Percentiles rank a stretch among this genome's conserved stretches.
phyloP scores from a whole-genome alignment of 768 basidiomycete genomes.

The Cystobasidium onofrii region DNA sequence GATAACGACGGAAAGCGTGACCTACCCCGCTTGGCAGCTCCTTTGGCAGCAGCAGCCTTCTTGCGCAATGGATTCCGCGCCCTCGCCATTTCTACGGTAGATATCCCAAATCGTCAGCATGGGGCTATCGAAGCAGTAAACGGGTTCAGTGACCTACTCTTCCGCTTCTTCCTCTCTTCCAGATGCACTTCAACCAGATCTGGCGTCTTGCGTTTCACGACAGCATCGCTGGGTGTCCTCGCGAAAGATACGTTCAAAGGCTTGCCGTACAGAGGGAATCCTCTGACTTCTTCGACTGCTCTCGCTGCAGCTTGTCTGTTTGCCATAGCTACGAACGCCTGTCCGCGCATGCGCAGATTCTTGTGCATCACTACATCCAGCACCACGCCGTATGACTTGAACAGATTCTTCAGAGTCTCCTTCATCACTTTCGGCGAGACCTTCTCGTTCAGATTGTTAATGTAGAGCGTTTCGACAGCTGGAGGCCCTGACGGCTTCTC shows the following conservation, averaged over 20 bases:
- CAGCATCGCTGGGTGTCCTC: slow-evolving; percentile 74
- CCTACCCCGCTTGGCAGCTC: slow-evolving; percentile 66
- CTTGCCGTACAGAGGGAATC: slow-evolving; percentile 91
- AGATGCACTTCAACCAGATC: slow-evolving; percentile 68
- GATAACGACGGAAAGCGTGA: slow-evolving; percentile 13
- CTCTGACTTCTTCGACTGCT: slow-evolving; percentile 83
- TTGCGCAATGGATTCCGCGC: slow-evolving; percentile 64
- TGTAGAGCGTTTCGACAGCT: slow-evolving; percentile 48
- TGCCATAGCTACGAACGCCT: slow-evolving; percentile 91
- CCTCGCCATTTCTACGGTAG: slow-evolving; percentile 60
- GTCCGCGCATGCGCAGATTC: slow-evolving; percentile 94
- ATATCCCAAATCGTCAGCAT: neutral
- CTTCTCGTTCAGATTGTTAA: slow-evolving; percentile 50
- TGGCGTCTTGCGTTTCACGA: slow-evolving; percentile 66
- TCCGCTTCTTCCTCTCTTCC: slow-evolving; percentile 63
- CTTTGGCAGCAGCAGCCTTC: slow-evolving; percentile 70
- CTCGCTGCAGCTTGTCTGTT: slow-evolving; percentile 71
- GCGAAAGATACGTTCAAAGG: slow-evolving; percentile 99
- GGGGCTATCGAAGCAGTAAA: neutral
- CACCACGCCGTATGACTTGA: slow-evolving; percentile 87
- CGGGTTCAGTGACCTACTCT: slow-evolving; percentile 54
- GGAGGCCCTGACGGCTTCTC: neutral
- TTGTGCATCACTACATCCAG: slow-evolving; percentile 89
- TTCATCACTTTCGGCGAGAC: slow-evolving; percentile 61
- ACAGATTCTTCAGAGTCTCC: slow-evolving; percentile 72